phyloP scores from a whole-genome alignment of 371 early-diverging fungal genomes.

The Mortierella sp. region DNA sequence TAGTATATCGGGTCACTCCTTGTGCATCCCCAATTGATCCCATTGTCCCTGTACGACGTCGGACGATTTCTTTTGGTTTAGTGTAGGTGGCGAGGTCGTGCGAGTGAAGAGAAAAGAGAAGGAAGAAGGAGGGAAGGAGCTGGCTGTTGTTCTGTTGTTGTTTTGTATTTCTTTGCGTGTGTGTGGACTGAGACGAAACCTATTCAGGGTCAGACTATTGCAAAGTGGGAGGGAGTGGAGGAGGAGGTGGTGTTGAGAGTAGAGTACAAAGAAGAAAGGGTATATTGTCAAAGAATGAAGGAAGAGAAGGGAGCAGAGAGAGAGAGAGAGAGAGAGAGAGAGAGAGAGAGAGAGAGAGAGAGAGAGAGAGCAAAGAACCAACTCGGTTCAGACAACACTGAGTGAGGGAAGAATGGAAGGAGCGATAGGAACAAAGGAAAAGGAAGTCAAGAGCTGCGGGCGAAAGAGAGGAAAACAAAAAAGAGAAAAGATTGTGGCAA shows the following conservation, averaged over 20 bases:
- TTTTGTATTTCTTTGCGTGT: background rate
- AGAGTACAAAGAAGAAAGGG: background rate
- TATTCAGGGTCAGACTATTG: constrained; percentile 1
- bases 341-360: background rate
- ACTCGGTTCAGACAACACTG: background rate
- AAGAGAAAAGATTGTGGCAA: background rate
- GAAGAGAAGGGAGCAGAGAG: background rate
- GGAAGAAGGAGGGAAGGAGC: background rate
- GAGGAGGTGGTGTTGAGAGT: background rate
- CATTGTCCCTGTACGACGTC: constrained; percentile 37
- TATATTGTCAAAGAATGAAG: background rate
- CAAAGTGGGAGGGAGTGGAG: background rate
- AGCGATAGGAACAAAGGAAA: background rate
- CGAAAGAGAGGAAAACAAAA: background rate
- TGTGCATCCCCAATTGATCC: constrained; percentile 43
- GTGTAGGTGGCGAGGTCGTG: background rate
- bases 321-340: background rate
- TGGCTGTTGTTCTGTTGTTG: constrained; percentile 27
- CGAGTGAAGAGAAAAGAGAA: background rate
- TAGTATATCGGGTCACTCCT: constrained; percentile 58
- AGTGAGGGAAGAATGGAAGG: background rate
- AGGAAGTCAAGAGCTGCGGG: background rate
- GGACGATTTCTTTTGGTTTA: background rate
- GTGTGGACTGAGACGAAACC: background rate
- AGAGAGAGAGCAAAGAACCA: background rate